Evolutionary conservation across 148 eudicot species (phyloP).

Genomic region (Simmondsia chinensis): DNA sequence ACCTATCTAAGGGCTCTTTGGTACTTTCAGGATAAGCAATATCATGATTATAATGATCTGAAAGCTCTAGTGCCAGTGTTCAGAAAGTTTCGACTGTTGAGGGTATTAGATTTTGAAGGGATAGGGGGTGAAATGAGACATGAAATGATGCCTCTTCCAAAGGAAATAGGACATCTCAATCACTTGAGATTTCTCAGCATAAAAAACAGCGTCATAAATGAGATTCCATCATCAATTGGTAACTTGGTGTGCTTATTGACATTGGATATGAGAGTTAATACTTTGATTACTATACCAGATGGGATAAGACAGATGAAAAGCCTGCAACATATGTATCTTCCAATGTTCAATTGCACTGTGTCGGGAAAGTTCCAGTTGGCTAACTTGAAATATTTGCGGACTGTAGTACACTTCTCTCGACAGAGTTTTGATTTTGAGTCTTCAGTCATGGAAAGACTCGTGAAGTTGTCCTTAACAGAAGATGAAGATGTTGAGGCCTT

Average conservation of each 20-base stretch:
- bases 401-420: slow-evolving; percentile 6
- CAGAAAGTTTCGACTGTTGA: background rate
- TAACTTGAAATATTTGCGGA: slow-evolving; percentile 8
- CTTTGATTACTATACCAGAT: background rate
- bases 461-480: too few relatives aligned
- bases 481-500: too few relatives aligned
- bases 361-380: background rate
- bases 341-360: background rate
- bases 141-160: too few relatives aligned
- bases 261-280: slow-evolving; percentile 9
- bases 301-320: slow-evolving; percentile 10
- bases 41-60: background rate
- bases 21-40: background rate
- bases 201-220: background rate
- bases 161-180: slow-evolving; percentile 11
- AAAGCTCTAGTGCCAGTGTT: background rate
- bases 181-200: slow-evolving; percentile 22
- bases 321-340: slow-evolving; percentile 22
- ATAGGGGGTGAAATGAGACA: background rate
- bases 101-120: slow-evolving; percentile 9
- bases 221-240: slow-evolving; percentile 13
- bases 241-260: slow-evolving; percentile 16
- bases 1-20: slow-evolving; percentile 4
- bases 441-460: too few relatives aligned
- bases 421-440: background rate